Evolutionary conservation across 345 rosid genomes (phyloP).

Genomic region (Corymbia maculata): DNA sequence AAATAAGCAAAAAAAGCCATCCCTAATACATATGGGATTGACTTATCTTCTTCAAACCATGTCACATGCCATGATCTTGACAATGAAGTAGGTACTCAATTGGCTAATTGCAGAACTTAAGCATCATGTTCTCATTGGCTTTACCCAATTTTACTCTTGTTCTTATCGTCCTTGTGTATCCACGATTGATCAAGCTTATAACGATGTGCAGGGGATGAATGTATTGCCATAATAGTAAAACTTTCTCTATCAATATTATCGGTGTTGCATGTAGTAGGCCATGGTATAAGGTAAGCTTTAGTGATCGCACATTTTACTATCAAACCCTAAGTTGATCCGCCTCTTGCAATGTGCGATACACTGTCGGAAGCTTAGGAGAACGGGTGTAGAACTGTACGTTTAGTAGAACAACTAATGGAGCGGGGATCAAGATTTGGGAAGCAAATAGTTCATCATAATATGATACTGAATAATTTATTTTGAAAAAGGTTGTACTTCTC

Average conservation of each 20-base stretch:
- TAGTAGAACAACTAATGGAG: background rate
- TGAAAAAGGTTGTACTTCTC: background rate
- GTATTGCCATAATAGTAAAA: slow-evolving; percentile 32
- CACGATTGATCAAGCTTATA: background rate
- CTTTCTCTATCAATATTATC: slow-evolving; percentile 14
- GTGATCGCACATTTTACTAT: background rate
- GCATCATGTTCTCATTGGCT: background rate
- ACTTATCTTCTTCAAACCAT: background rate
- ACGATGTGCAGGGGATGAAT: slow-evolving; percentile 34
- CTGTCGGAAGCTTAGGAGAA: slow-evolving; percentile 11
- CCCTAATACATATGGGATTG: background rate
- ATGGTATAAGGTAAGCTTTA: too few relatives aligned
- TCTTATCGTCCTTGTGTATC: background rate
- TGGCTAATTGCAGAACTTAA: background rate
- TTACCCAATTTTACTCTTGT: background rate
- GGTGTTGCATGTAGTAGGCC: background rate
- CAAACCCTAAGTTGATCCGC: background rate
- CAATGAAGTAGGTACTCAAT: background rate
- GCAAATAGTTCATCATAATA: background rate
- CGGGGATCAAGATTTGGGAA: slow-evolving; percentile 21
- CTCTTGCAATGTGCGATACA: background rate
- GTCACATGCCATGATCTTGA: background rate
- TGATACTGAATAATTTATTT: background rate
- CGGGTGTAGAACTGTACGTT: background rate
- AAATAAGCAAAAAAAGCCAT: too few relatives aligned